Conservation (phyloP, 352 stramenopile genomes). For the Phytophthora pluvialis region DNA sequence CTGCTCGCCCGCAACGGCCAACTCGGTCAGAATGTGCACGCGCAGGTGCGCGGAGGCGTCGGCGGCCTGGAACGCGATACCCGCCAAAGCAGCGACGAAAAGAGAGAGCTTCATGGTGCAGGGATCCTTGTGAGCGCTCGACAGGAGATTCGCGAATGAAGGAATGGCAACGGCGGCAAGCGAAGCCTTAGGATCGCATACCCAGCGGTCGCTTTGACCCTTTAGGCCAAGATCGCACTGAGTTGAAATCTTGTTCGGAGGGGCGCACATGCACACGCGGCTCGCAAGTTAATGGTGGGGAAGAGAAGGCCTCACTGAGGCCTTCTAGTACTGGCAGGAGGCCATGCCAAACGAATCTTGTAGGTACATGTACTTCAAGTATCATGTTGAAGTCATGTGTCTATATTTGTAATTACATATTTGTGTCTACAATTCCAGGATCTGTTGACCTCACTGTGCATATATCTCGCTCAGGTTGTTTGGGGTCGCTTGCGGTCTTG, state of each 20-base stretch:
- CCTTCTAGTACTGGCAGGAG: too few species aligned
- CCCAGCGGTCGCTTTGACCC: neutral
- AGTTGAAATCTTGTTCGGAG: neutral
- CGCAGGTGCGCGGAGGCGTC: neutral
- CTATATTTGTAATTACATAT: neutral
- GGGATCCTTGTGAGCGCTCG: neutral
- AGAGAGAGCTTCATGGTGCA: neutral
- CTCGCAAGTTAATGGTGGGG: neutral
- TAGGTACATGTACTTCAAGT: too few species aligned
- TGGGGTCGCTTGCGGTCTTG: too few species aligned
- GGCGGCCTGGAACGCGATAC: neutral
- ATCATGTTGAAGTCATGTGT: constrained; percentile 1
- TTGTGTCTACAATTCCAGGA: neutral
- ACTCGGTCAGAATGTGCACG: neutral
- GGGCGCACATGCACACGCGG: neutral
- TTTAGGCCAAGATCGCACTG: constrained; percentile 3
- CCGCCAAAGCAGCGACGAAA: neutral
- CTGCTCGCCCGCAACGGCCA: neutral
- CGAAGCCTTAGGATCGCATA: neutral
- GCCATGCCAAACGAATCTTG: neutral
- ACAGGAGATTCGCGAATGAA: constrained; percentile 1
- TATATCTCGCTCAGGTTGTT: too few species aligned
- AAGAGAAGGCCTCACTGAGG: too few species aligned
- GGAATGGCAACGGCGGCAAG: neutral
- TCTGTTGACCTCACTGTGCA: too few species aligned